Conservation (phyloP, 176 grass and related monocot species). For the Zea luxurians region DNA sequence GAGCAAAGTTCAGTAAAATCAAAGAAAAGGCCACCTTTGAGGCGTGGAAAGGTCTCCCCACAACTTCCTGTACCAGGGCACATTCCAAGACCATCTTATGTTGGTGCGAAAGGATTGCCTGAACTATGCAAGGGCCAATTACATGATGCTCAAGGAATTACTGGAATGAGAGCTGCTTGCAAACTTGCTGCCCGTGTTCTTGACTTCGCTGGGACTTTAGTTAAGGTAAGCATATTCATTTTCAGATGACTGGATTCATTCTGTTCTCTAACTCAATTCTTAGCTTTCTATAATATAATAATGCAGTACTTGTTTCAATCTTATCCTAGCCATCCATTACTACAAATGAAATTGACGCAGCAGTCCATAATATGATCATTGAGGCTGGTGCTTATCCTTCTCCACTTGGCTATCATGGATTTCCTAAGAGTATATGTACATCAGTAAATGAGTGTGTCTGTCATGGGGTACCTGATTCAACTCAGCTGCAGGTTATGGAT, state of each 20-base stretch:
- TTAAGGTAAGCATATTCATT: conserved; percentile 57
- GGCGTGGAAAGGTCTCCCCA: conserved; percentile 66
- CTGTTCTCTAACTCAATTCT: conserved; percentile 16
- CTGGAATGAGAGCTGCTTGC: conserved; percentile 84
- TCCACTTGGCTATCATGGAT: conserved; percentile 66
- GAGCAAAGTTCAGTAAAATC: conserved; percentile 51
- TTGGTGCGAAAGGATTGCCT: conserved; percentile 52
- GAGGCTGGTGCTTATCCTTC: conserved; percentile 87
- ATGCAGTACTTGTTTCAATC: conserved; percentile 13
- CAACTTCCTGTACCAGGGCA: conserved; percentile 64
- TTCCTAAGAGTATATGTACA: conserved; percentile 52
- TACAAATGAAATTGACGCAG: conserved; percentile 77
- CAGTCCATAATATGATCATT: conserved; percentile 77
- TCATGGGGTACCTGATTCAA: conserved; percentile 75
- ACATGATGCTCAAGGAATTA: conserved; percentile 63
- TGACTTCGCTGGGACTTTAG: conserved; percentile 72
- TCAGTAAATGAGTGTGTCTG: conserved; percentile 76
- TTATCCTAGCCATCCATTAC: conserved; percentile 63
- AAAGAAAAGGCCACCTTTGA: conserved; percentile 72
- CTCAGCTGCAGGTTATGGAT: conserved; percentile 72
- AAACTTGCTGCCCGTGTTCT: conserved; percentile 73
- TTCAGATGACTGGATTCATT: not conserved
- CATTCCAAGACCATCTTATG: conserved; percentile 81
- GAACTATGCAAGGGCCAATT: conserved; percentile 63
- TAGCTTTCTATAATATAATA: not conserved